A percentile compares a stretch with the other conserved stretches of the same genome.
phyloP scores from a whole-genome alignment of 768 basidiomycete species.

The Asterophora parasitica region DNA sequence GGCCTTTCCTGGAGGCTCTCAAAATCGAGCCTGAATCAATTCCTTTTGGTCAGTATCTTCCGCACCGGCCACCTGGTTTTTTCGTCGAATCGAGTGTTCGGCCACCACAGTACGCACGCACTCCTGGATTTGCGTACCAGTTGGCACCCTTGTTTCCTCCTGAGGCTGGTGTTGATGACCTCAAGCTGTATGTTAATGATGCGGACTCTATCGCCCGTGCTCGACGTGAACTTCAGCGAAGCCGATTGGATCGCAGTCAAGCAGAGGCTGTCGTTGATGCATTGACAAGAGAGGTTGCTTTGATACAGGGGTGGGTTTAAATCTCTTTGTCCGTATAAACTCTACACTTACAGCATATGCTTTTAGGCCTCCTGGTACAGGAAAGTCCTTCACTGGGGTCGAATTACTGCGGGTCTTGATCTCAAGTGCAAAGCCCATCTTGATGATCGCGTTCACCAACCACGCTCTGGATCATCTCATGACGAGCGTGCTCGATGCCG shows the following conservation, averaged over 20 bases:
- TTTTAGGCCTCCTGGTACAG: constrained; percentile 69
- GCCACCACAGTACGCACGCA: constrained; percentile 50
- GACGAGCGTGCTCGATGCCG: constrained; percentile 55
- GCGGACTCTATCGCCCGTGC: constrained; percentile 42
- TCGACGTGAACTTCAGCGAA: constrained; percentile 41
- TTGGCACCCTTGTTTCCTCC: constrained; percentile 48
- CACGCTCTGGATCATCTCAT: constrained; percentile 78
- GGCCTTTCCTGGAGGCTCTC: constrained; percentile 64
- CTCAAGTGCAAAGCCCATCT: constrained; percentile 48
- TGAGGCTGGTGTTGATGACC: constrained; percentile 31
- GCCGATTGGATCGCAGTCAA: constrained; percentile 66
- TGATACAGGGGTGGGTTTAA: constrained; percentile 63
- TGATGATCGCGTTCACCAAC: constrained; percentile 64
- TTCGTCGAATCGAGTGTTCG: constrained; percentile 32
- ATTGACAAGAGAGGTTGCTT: constrained; percentile 51
- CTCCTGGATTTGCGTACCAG: constrained; percentile 54
- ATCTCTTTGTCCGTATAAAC: neutral
- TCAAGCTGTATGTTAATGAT: constrained; percentile 39
- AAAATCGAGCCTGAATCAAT: constrained; percentile 51
- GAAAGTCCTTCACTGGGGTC: constrained; percentile 69
- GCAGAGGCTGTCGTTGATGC: constrained; percentile 62
- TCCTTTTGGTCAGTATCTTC: constrained; percentile 53
- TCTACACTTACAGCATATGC: constrained; percentile 1
- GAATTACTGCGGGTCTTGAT: constrained; percentile 64
- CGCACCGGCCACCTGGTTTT: constrained; percentile 34